Percentiles rank a stretch among this genome's conserved stretches.
Evolutionary conservation across 345 rosid species (phyloP).

Genomic region (Linum trigynum): DNA sequence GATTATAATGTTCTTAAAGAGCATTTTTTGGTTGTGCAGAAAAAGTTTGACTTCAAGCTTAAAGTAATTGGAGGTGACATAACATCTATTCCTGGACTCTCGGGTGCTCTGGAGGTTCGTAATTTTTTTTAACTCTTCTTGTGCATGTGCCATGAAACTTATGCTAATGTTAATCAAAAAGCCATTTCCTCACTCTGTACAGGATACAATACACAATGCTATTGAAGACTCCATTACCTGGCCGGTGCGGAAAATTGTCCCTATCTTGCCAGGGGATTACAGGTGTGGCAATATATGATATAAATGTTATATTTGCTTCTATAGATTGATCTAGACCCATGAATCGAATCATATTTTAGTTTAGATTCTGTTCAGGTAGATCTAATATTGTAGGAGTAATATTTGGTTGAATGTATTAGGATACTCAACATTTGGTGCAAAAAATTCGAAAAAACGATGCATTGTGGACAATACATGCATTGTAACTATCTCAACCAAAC

Average conservation of each 20-base stretch:
- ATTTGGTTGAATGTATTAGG: too few relatives aligned
- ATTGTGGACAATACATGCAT: too few relatives aligned
- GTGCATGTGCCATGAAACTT: not conserved
- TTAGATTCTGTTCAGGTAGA: too few relatives aligned
- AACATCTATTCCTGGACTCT: constrained; percentile 77
- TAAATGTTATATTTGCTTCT: not conserved
- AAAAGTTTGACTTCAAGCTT: constrained; percentile 81
- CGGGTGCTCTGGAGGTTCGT: constrained; percentile 82
- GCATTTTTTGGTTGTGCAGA: constrained; percentile 47
- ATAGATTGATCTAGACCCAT: not conserved
- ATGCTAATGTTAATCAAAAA: too few relatives aligned
- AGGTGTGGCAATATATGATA: constrained; percentile 36
- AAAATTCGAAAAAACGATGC: too few relatives aligned
- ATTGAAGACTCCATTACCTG: constrained; percentile 94
- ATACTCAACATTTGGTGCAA: too few relatives aligned
- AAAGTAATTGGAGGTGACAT: constrained; percentile 94
- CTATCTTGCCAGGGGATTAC: constrained; percentile 96
- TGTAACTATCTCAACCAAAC: too few relatives aligned
- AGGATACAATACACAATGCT: constrained; percentile 89
- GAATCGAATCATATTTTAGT: not conserved
- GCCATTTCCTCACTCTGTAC: constrained; percentile 11
- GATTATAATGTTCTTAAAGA: not conserved
- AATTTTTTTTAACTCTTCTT: not conserved
- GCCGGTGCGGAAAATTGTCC: constrained; percentile 96
- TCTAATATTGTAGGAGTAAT: too few relatives aligned